A percentile compares a stretch with the other conserved stretches of the same genome.
Conservation (phyloP, 176 grass and related monocot genomes). For the Elaeis guineensis region DNA sequence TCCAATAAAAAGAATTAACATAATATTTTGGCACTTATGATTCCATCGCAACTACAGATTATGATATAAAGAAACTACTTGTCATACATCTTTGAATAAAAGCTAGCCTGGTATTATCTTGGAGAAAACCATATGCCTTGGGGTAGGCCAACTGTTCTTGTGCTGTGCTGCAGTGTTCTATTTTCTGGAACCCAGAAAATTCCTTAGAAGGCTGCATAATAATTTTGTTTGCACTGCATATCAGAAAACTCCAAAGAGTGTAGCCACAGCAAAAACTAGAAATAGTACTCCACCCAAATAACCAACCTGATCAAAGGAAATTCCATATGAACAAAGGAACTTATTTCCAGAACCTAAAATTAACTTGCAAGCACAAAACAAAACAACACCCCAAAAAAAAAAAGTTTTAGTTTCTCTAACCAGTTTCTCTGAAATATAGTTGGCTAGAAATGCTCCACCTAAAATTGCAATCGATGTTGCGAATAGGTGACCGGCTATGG, state of each 20-base stretch:
- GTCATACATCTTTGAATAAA: too few relatives aligned
- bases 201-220: too few relatives aligned
- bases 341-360: background rate
- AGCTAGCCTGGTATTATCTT: too few relatives aligned
- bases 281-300: conserved; percentile 76
- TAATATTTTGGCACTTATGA: too few relatives aligned
- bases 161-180: too few relatives aligned
- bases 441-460: conserved; percentile 82
- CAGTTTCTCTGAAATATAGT: conserved; percentile 91
- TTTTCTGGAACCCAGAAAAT: too few relatives aligned
- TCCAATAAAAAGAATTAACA: too few relatives aligned
- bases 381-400: background rate
- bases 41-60: too few relatives aligned
- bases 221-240: background rate
- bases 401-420: conserved; percentile 25
- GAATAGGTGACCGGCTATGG: conserved; percentile 73
- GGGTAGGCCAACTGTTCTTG: too few relatives aligned
- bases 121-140: too few relatives aligned
- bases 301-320: conserved; percentile 46
- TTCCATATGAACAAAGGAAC: background rate
- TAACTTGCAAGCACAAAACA: background rate
- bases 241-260: conserved; percentile 78
- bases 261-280: conserved; percentile 68
- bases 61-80: too few relatives aligned
- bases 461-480: conserved; percentile 76